Evolutionary conservation across 176 grass and related monocot species (phyloP), one percentile per base, ranked within the genome.

Genomic region (Thalia dealbata): DNA sequence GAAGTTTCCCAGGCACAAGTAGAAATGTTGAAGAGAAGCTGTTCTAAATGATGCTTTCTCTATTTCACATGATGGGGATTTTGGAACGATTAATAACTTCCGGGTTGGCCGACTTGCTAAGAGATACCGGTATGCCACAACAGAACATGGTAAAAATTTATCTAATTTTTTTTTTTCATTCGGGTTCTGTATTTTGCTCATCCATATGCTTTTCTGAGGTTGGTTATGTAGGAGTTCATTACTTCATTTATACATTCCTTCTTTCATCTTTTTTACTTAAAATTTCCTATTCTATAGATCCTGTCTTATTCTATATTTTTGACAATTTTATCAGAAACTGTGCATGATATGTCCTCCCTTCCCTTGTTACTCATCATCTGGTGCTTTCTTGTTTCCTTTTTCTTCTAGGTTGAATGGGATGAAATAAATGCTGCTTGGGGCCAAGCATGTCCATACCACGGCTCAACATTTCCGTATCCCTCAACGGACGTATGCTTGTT

Each of bases 381-480:
- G 45, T 62, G 32, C 4, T 38, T 67, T 72, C 44, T 22, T 75
- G 16, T 73, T 43, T 22, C 30, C 19, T 3, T 14, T 22, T 24
- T 27, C 18, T 32, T 30, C 27, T 78, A 92, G 95, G 95, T 99
- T 82, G 95, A 99, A 26, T 97, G 95, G 90, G 95, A 97, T 81
- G 95, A 97, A 79, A 82, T 97, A 92, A 97, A 97, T 91, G 95
- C 90, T 82, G 90, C 95, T 54, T 93, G 95, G 95, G 95, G 95
- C 15, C 95, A 97, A 79, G 89, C 95, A 67, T 91, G 89, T 69
- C 90, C 87, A 99, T 72, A 99, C 87, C 10, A 99, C 93, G 95
- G 95, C 85, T 71, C 87, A 90, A 69, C 84, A 86, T 84, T 97
- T 81, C 61, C 70, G 90, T 84, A 79, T 78, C 66, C 76, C 65